Base-by-base conservation (phyloP, 352 stramenopile species). In the Globisporangium carolinianum region DNA sequence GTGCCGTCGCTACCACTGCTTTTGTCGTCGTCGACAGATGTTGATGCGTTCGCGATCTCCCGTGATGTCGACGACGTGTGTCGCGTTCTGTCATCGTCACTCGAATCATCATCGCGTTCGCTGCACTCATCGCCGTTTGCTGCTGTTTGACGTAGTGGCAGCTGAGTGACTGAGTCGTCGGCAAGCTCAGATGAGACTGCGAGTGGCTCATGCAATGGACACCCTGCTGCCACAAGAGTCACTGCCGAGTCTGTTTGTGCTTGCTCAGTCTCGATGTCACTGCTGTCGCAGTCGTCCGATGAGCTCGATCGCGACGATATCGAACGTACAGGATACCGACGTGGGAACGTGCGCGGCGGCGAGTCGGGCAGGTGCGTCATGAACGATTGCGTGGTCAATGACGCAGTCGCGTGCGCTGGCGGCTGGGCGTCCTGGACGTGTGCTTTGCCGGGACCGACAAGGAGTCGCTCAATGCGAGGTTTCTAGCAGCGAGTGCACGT, bases 341-440 rank as follows among this genome's bases (percentile, higher is more conserved):
- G 35, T 7, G 38, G 18, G 17, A 36, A 37, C 18, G 55, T 38
- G 1, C 64, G 74, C 10, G 78, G 75, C 1, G 78, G 78, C 1
- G 78, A 88, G 54, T 86, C 67, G 0, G 78, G 75, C 10, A 88
- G 49, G n/a, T 72, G 72, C 1, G 69, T 78, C 67, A 88, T 75
- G 43, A 74, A 80, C 17, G 60, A 69, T 11, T 42, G n/a, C 5
- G 47, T 57, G 32, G 41, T 32, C 9, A 6, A 5, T 42, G 49
- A n/a, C 15, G 47, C 47, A 12, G 17, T 47, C 10, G 6, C 11
- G n/a, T 17, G 36, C 17, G 58, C 41, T 6, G 64, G 32, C 14
- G 15, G 15, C 11, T 56, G 17, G 8, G 43, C 53, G 32, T 72
- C 61, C 24, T 50, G 47, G 35, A 63, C 15, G n/a, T 52, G 43